A percentile compares a stretch with the other conserved stretches of the same genome.
These are phyloP conservation scores for Boletus bicolor DNA, from an alignment of 768 basidiomycete genomes.

Conservation along the genomic window DNA sequence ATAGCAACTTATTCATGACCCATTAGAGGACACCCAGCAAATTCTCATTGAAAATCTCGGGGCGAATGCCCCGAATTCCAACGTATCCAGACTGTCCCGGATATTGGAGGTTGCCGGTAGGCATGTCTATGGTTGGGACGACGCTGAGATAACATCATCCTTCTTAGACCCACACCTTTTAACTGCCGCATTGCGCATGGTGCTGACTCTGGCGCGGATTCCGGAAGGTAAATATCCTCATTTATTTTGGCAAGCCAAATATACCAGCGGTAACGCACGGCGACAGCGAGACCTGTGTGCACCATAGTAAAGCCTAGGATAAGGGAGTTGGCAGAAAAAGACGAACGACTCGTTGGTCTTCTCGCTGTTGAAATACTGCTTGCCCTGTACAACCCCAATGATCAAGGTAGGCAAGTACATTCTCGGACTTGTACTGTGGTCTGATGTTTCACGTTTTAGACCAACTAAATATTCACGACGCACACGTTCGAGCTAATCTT, in stretches of 20 bases:
- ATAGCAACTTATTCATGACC: neutral
- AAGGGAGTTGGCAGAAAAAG: slow-evolving; percentile 10
- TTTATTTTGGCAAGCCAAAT: neutral
- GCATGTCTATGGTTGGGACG: neutral
- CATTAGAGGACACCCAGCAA: slow-evolving; percentile 11
- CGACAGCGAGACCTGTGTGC: neutral
- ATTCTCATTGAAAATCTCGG: slow-evolving; percentile 8
- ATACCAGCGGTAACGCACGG: neutral
- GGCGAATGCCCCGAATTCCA: neutral
- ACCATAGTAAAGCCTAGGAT: slow-evolving; percentile 11
- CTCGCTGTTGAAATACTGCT: slow-evolving; percentile 23
- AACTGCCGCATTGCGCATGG: slow-evolving; percentile 18
- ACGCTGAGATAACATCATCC: neutral
- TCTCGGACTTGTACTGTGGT: neutral
- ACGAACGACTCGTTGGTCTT: slow-evolving; percentile 11
- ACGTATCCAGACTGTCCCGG: slow-evolving; percentile 9
- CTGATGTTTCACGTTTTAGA: neutral
- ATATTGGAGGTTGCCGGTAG: slow-evolving; percentile 17
- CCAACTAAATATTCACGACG: slow-evolving; percentile 3
- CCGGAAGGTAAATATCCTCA: slow-evolving; percentile 11
- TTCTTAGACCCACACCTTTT: slow-evolving; percentile 12
- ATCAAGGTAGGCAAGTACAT: neutral
- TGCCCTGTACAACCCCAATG: slow-evolving; percentile 4
- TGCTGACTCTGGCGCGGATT: slow-evolving; percentile 15
- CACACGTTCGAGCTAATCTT: slow-evolving; percentile 16